Evolutionary conservation across 768 basidiomycete species (phyloP).

Genomic region (Antrodiella citrinella): DNA sequence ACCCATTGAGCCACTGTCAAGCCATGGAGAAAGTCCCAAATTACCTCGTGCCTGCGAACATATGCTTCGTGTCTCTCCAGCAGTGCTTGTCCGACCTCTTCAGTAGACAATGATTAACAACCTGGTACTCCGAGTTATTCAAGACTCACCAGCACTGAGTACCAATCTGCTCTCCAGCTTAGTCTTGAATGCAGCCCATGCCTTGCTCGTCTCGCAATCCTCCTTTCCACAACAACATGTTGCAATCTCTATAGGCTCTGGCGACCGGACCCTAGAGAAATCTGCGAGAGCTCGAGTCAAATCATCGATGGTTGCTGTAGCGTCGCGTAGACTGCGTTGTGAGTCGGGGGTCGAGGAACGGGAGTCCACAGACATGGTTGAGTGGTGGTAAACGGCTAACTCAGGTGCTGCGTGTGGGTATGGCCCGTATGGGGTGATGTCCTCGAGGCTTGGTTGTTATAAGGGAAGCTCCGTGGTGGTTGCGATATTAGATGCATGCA

Average conservation of each 20-base stretch:
- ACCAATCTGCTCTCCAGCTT: conserved; percentile 71
- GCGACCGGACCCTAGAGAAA: conserved; percentile 69
- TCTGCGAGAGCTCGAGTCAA: conserved; percentile 64
- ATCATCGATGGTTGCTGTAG: conserved; percentile 59
- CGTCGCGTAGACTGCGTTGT: conserved; percentile 23
- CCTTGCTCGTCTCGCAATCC: conserved; percentile 54
- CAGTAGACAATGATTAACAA: too few species aligned
- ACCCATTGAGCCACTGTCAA: too few species aligned
- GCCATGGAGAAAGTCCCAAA: too few species aligned
- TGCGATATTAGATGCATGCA: not conserved
- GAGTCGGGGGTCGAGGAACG: conserved; percentile 19
- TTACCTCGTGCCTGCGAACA: conserved; percentile 64
- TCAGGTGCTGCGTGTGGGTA: not conserved
- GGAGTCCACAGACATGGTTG: not conserved
- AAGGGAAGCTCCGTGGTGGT: not conserved
- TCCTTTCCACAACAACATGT: conserved; percentile 62
- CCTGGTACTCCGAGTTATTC: conserved; percentile 64
- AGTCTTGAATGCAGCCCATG: conserved; percentile 58
- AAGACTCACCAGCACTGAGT: conserved; percentile 73
- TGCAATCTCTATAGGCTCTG: conserved; percentile 46
- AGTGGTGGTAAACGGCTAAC: not conserved
- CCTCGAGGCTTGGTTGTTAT: not conserved
- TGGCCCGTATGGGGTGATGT: not conserved
- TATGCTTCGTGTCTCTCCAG: conserved; percentile 83
- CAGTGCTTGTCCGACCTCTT: conserved; percentile 88